These are phyloP conservation scores for Gracilaria domingensis DNA, from an alignment of 23 red algal species.

Conservation along the genomic window DNA sequence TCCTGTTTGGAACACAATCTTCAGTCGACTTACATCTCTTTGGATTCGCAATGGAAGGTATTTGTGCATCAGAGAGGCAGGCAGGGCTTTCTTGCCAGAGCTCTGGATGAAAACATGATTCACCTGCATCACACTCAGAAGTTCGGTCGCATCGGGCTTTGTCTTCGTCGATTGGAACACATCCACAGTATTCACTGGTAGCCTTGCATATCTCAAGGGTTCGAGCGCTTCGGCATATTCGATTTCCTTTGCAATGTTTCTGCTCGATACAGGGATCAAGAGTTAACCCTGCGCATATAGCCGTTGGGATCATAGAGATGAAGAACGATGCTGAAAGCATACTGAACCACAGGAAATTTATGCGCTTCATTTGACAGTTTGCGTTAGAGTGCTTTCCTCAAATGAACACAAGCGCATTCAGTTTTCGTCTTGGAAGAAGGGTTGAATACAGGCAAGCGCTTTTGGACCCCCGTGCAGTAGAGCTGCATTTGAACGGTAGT, in stretches of 20 bases:
- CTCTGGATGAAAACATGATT: constrained; percentile 1
- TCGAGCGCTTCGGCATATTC: not conserved
- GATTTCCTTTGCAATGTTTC: not conserved
- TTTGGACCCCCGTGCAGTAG: too few species aligned
- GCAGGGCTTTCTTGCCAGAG: constrained; percentile 1
- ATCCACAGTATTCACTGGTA: not conserved
- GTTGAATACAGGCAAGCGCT: too few species aligned
- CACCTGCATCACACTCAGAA: not conserved
- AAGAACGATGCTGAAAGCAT: too few species aligned
- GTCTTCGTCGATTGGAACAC: constrained; percentile 7
- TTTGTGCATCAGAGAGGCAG: not conserved
- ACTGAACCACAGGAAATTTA: too few species aligned
- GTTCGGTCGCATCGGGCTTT: not conserved
- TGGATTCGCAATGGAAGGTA: not conserved
- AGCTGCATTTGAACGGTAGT: too few species aligned
- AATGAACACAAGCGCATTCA: too few species aligned
- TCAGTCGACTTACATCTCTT: not conserved
- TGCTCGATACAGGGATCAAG: constrained; percentile 5
- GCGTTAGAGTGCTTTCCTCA: too few species aligned
- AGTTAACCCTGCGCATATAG: not conserved
- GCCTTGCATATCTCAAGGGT: constrained; percentile 15
- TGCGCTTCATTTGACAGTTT: too few species aligned
- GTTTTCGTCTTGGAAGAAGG: too few species aligned
- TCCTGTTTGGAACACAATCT: constrained; percentile 1
- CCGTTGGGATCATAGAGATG: too few species aligned